Base-by-base conservation (phyloP, 768 basidiomycete genomes). In the Tremella mesenterica region DNA sequence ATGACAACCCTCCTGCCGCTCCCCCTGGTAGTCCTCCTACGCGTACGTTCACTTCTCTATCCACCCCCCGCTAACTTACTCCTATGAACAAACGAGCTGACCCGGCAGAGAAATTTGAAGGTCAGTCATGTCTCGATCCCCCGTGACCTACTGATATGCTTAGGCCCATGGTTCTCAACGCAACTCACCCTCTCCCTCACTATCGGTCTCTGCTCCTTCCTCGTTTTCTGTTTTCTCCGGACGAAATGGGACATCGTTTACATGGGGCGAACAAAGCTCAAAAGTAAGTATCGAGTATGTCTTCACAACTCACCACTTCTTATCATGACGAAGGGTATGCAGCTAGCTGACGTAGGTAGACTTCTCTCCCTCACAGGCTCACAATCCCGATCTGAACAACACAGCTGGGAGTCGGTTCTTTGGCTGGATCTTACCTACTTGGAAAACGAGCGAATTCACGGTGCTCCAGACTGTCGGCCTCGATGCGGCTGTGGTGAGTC, bases 381-480 rank as follows among this genome's bases (percentile, higher is more conserved):
- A 70, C 45, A 50, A 59, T 5, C 50, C 58, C 20, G 61, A 60
- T 20, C 31, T 38, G 3, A 54, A 57, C n/a, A 43, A 47, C 7
- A 23, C 51, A 13, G 47, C 57, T 0, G 53, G 52, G 2, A 45
- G 44, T 4, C 41, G 52, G 0, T 87, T 95, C 76, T 90, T 95
- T 74, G 90, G 90, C 23, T 99, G 95, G 93, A 86, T 99, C 48
- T 74, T 93, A 61, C 93, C 93, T 1, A 97, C 93, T 0, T 79
- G 96, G 38, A 77, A 80, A 53, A 90, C 85, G 0, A 91, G 88
- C 41, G 93, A 99, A 69, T 91, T 88, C 56, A 86, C 89, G 0
- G 83, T 99, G 2, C 78, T 99, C 2, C 91, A 96, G 73, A 93
- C 95, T 46, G 93, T 99, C 12, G 93, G 93, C 0, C 76, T 99